Percentiles rank a stretch among this genome's conserved stretches.
phyloP scores from a whole-genome alignment of 2,329 filamentous ascomycete genomes.

The Pestalotiopsis sp. region DNA sequence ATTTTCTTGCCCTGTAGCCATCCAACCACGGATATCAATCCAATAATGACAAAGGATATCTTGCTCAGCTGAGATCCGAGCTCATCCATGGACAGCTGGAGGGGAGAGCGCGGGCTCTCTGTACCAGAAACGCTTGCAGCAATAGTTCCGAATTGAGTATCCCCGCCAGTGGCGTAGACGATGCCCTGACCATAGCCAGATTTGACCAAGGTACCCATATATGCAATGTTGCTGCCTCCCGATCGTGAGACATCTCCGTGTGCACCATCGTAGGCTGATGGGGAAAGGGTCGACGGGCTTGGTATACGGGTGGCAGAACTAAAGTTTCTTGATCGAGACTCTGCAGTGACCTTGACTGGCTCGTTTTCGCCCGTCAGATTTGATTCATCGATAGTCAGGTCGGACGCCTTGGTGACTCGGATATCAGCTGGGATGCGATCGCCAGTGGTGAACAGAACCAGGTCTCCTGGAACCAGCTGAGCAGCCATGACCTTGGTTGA shows the following conservation, averaged over 20 bases:
- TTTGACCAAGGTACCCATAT: slow-evolving; percentile 96
- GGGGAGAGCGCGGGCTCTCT: slow-evolving; percentile 89
- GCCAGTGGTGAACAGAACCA: slow-evolving; percentile 92
- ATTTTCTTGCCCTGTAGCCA: slow-evolving; percentile 87
- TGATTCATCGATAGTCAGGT: slow-evolving; percentile 93
- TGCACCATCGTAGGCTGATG: slow-evolving; percentile 56
- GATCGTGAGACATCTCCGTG: slow-evolving; percentile 70
- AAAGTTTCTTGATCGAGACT: slow-evolving; percentile 48
- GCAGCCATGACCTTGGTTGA: slow-evolving; percentile 86
- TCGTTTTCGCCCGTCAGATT: slow-evolving; percentile 98
- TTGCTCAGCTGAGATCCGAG: slow-evolving; percentile 95
- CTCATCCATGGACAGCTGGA: slow-evolving; percentile 97
- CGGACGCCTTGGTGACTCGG: slow-evolving; percentile 85
- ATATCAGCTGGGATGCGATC: slow-evolving; percentile 97
- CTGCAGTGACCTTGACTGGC: slow-evolving; percentile 77
- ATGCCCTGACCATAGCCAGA: slow-evolving; percentile 95
- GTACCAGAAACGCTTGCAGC: slow-evolving; percentile 93
- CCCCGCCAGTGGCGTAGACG: slow-evolving; percentile 92
- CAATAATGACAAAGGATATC: slow-evolving; percentile 94
- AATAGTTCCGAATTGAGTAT: slow-evolving; percentile 95
- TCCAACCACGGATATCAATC: slow-evolving; percentile 87
- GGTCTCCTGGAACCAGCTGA: slow-evolving; percentile 86
- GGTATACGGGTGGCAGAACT: slow-evolving; percentile 36
- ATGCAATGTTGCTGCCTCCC: slow-evolving; percentile 87
- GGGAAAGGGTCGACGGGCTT: slow-evolving; percentile 49